Evolutionary conservation across 1,284 basidiomycete species (phyloP).

Genomic region (Moesziomyces antarcticus): DNA sequence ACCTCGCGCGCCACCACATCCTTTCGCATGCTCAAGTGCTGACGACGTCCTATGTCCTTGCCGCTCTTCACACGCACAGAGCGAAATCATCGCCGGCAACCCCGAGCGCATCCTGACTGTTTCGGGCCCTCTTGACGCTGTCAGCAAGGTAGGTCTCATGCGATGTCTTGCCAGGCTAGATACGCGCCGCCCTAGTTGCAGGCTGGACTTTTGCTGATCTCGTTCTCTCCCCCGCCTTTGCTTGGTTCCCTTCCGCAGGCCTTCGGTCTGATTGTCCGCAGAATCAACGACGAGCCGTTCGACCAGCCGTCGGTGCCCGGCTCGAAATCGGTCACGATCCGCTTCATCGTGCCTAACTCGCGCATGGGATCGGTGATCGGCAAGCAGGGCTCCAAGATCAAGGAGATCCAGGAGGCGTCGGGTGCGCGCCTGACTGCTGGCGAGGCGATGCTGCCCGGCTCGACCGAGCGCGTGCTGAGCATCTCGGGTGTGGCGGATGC

Average conservation of each 20-base stretch:
- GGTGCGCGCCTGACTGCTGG: constrained; percentile 95
- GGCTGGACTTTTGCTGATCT: not conserved
- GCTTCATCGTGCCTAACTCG: constrained; percentile 96
- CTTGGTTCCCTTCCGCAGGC: constrained; percentile 73
- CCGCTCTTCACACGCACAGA: constrained; percentile 19
- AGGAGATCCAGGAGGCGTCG: constrained; percentile 99
- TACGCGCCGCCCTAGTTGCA: too few relatives aligned
- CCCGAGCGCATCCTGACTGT: constrained; percentile 98
- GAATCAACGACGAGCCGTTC: constrained; percentile 99
- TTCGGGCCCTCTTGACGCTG: constrained; percentile 95
- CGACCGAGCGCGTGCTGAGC: constrained; percentile 91
- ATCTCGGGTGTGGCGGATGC: constrained; percentile 99
- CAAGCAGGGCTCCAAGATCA: constrained; percentile 96
- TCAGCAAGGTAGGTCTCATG: constrained; percentile 82
- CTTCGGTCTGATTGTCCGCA: constrained; percentile 96
- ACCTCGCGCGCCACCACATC: not conserved
- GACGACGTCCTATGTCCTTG: not conserved
- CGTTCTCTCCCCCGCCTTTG: not conserved
- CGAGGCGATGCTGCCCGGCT: constrained; percentile 97
- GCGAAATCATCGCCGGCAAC: constrained; percentile 75
- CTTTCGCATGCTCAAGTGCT: not conserved
- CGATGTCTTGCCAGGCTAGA: too few relatives aligned
- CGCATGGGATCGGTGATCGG: constrained; percentile 99
- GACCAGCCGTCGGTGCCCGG: constrained; percentile 97
- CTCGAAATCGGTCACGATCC: constrained; percentile 97